A percentile compares a stretch with the other conserved stretches of the same genome.
Evolutionary conservation across 768 basidiomycete genomes (phyloP).

Genomic region (Cystobasidium tubakii): DNA sequence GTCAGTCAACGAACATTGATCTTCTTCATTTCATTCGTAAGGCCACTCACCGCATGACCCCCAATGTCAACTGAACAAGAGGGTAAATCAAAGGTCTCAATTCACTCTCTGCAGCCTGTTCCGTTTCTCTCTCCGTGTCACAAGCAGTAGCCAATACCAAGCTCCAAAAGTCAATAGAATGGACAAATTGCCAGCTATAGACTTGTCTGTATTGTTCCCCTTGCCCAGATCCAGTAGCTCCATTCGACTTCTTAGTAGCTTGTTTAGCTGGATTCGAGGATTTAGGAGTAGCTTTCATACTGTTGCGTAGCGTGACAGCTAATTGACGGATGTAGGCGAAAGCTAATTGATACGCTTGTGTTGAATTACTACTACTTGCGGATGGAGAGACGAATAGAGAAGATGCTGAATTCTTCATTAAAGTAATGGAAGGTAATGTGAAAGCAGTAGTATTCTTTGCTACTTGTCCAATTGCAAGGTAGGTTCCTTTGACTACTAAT

Average conservation of each 20-base stretch:
- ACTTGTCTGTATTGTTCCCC: slow-evolving; percentile 89
- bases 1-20: slow-evolving; percentile 8
- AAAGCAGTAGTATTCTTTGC: slow-evolving; percentile 78
- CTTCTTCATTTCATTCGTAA: background rate
- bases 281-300: slow-evolving; percentile 71
- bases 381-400: slow-evolving; percentile 73
- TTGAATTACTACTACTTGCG: slow-evolving; percentile 42
- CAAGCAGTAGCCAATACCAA: slow-evolving; percentile 78
- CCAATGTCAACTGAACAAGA: slow-evolving; percentile 85
- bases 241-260: slow-evolving; percentile 7
- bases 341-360: slow-evolving; percentile 75
- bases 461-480: slow-evolving; percentile 74
- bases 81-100: slow-evolving; percentile 88
- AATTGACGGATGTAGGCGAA: slow-evolving; percentile 93
- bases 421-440: slow-evolving; percentile 80
- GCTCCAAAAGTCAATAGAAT: slow-evolving; percentile 93
- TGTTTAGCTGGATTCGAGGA: background rate
- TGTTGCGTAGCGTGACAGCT: slow-evolving; percentile 82
- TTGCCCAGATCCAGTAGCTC: background rate
- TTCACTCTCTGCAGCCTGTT: slow-evolving; percentile 63
- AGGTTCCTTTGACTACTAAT: slow-evolving; percentile 82
- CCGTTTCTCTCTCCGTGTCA: slow-evolving; percentile 57
- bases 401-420: slow-evolving; percentile 96
- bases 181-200: slow-evolving; percentile 98
- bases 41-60: slow-evolving; percentile 75